Base-by-base conservation (phyloP, 768 basidiomycete species). In the Macrolepiota dolichaula region DNA sequence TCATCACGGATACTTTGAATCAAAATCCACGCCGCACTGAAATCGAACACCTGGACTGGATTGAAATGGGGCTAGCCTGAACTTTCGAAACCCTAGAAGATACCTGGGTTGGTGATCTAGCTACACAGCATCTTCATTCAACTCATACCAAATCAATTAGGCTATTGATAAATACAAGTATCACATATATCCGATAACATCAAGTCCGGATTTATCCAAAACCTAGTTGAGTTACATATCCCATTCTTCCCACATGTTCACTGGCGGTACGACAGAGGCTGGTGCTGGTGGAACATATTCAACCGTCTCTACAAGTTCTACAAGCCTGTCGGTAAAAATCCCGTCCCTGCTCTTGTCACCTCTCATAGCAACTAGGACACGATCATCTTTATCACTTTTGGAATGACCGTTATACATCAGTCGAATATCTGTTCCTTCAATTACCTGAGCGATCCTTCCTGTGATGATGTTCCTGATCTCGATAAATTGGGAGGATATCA, bases 361-460 rank as follows among this genome's bases (percentile, higher is more conserved):
- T 42, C 76, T 79, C 86, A 87, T 87, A 12, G 80, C 88, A 3
- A 87, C 75, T 49, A 92, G 68, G 24, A 90, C 76, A 5, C 83
- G 77, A 54, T 82, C 81, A 32, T 80, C 75, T 46, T 76, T 72
- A 42, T 61, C 53, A 27, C 66, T 68, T 27, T 63, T 66, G 19
- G 69, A 67, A 29, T 75, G 71, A 0, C 77, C 79, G 12, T 74
- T 71, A 69, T 88, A 79, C 51, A 91, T 71, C 29, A 91, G 77
- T 25, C 89, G 84, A 38, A 94, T 81, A 65, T 92, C 89, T 11
- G 67, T 65, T 0, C 80, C 91, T 67, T 91, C 88, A 47, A 94
- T 85, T n/a, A 92, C 89, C 72, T 94, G 92, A n/a, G 87, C 83
- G 19, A 94, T 83, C 54, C 82, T 72, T 3, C 89, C 87, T 1